These are phyloP conservation scores for Datisca glomerata DNA, from an alignment of 306 rosid species.

Conservation along the genomic window DNA sequence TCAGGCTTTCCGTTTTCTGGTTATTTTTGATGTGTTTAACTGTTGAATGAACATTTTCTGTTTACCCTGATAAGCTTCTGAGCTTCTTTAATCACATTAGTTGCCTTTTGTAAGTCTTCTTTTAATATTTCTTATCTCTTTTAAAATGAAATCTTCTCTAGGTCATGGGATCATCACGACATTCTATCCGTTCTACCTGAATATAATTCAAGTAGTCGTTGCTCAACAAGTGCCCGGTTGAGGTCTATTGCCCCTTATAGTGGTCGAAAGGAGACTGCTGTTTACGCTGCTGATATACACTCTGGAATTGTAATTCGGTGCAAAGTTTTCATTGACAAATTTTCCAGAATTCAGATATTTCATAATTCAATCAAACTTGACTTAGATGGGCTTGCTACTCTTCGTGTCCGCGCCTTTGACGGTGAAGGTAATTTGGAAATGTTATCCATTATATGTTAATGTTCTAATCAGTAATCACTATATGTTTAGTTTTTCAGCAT, in stretches of 20 bases:
- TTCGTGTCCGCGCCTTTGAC: slow-evolving; percentile 80
- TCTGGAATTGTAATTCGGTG: slow-evolving; percentile 73
- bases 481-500: too few relatives aligned
- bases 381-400: slow-evolving; percentile 90
- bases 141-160: slow-evolving; percentile 6
- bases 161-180: slow-evolving; percentile 99
- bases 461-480: too few relatives aligned
- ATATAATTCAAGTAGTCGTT: slow-evolving; percentile 59
- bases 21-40: too few relatives aligned
- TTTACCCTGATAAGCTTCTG: too few relatives aligned
- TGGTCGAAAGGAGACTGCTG: slow-evolving; percentile 93
- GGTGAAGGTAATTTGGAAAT: slow-evolving; percentile 42
- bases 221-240: slow-evolving; percentile 86
- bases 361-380: slow-evolving; percentile 87
- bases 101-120: neutral
- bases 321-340: slow-evolving; percentile 82
- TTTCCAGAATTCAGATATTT: slow-evolving; percentile 80
- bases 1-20: too few relatives aligned
- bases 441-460: too few relatives aligned
- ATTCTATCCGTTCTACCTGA: slow-evolving; percentile 69
- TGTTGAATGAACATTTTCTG: too few relatives aligned
- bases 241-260: slow-evolving; percentile 67
- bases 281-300: slow-evolving; percentile 68
- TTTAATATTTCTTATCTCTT: neutral
- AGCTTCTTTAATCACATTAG: too few relatives aligned